phyloP scores from a whole-genome alignment of 179 eudicot genomes.

The Amaranthus tricolor region DNA sequence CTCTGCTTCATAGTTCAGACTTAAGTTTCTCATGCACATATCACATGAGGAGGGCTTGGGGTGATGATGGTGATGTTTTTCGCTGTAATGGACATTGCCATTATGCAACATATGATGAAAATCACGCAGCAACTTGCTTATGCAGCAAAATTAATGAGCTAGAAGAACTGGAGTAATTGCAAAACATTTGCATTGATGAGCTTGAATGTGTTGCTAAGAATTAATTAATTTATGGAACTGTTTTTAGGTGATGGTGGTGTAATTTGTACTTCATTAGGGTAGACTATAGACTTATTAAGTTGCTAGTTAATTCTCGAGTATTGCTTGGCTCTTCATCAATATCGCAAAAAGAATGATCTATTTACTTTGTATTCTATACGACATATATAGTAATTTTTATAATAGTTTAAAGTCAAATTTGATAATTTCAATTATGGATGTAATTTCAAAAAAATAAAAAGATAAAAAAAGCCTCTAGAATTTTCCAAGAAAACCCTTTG shows the following conservation, averaged over 20 bases:
- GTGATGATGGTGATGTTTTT: background rate
- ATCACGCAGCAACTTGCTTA: background rate
- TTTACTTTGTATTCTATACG: background rate
- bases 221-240: conserved; percentile 2
- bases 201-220: background rate
- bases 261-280: background rate
- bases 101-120: background rate
- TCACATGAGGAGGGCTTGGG: conserved; percentile 1
- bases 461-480: no score
- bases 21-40: background rate
- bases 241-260: background rate
- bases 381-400: background rate
- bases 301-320: no score
- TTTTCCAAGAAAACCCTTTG: background rate
- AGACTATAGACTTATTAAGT: no score
- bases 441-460: no score
- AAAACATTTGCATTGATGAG: background rate
- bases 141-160: background rate
- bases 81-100: background rate
- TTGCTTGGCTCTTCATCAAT: background rate
- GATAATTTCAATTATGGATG: background rate
- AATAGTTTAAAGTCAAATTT: background rate
- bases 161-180: background rate
- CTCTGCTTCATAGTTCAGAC: background rate
- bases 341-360: no score